Conservation (phyloP, 805 yeast species). For the Candida dajiaensis region DNA sequence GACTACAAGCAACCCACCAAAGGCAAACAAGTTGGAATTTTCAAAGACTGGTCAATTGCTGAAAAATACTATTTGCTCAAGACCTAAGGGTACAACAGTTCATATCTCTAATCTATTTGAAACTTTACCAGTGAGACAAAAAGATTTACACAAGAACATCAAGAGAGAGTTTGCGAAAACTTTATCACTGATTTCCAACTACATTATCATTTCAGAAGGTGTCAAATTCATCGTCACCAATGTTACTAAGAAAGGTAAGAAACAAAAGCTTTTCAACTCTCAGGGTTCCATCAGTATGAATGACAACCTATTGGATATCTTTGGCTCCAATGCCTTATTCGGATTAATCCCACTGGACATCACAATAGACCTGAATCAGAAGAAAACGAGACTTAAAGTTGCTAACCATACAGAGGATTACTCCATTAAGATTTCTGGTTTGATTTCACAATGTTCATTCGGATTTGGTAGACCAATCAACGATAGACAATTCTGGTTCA, state of each 20-base stretch:
- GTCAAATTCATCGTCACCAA: slow-evolving; percentile 60
- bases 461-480: slow-evolving; percentile 68
- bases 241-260: slow-evolving; percentile 40
- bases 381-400: slow-evolving; percentile 15
- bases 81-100: slow-evolving; percentile 68
- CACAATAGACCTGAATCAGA: slow-evolving; percentile 28
- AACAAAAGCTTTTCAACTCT: slow-evolving; percentile 51
- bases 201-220: slow-evolving; percentile 55
- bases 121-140: slow-evolving; percentile 74
- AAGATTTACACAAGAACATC: slow-evolving; percentile 59
- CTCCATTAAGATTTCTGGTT: slow-evolving; percentile 44
- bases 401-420: slow-evolving; percentile 21
- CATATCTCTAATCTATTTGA: slow-evolving; percentile 53
- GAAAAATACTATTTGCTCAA: slow-evolving; percentile 36
- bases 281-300: slow-evolving; percentile 42
- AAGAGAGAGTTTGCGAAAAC: slow-evolving; percentile 71
- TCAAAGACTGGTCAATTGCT: slow-evolving; percentile 48
- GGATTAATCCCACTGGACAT: slow-evolving; percentile 51
- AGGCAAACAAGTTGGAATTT: slow-evolving; percentile 51
- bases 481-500: slow-evolving; percentile 70
- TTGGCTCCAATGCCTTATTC: slow-evolving; percentile 59
- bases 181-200: slow-evolving; percentile 52
- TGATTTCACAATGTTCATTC: slow-evolving; percentile 68
- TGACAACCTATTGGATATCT: slow-evolving; percentile 60
- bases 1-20: slow-evolving; percentile 50